These are phyloP conservation scores for Kodamaea jinghongensis DNA, from an alignment of 805 yeast genomes.

Conservation along the genomic window DNA sequence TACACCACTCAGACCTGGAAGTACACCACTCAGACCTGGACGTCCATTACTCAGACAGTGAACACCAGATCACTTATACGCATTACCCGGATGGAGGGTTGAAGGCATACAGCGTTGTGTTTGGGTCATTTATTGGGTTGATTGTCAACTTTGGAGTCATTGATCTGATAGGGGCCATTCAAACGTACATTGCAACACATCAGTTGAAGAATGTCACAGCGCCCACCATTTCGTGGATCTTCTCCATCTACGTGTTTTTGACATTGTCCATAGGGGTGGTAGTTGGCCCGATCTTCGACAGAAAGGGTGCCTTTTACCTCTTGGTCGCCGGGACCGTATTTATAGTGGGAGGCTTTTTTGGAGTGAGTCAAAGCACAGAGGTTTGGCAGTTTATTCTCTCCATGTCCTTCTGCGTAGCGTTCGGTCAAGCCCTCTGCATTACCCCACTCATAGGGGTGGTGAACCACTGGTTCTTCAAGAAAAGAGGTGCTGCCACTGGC, in stretches of 20 bases:
- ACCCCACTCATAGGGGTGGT: conserved; percentile 22
- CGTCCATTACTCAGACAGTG: too few species aligned
- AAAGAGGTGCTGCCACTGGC: conserved; percentile 21
- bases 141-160: conserved; percentile 33
- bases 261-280: conserved; percentile 25
- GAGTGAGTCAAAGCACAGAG: conserved; percentile 15
- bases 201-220: conserved; percentile 29
- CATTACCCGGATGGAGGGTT: conserved; percentile 23
- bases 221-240: conserved; percentile 39
- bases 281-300: conserved; percentile 22
- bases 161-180: conserved; percentile 40
- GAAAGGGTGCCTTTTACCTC: conserved; percentile 17
- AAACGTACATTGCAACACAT: conserved; percentile 36
- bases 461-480: conserved; percentile 22
- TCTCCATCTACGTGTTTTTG: conserved; percentile 34
- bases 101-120: conserved; percentile 21
- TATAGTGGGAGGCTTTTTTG: conserved; percentile 19
- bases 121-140: conserved; percentile 45
- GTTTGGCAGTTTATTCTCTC: conserved; percentile 22
- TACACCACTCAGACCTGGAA: too few species aligned
- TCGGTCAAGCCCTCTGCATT: conserved; percentile 21
- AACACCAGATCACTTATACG: too few species aligned
- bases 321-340: conserved; percentile 15
- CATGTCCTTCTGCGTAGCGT: conserved; percentile 18
- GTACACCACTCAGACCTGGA: too few species aligned